A percentile compares a stretch with the other conserved stretches of the same genome.
These are phyloP conservation scores for Amanita inopinata DNA, from an alignment of 768 basidiomycete genomes.

Conservation along the genomic window DNA sequence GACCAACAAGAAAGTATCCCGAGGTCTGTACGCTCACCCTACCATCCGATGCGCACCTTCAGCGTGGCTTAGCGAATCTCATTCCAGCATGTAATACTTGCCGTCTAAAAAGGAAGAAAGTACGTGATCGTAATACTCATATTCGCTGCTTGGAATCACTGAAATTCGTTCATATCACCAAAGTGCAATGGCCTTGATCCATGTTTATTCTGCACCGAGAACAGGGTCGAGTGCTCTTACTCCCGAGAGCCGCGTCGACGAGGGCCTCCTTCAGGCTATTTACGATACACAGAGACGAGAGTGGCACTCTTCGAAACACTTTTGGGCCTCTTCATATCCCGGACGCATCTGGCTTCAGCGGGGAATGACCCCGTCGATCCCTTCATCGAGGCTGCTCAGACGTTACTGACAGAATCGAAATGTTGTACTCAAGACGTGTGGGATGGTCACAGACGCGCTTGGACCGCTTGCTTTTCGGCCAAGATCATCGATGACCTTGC, in stretches of 20 bases:
- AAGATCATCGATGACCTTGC: constrained; percentile 17
- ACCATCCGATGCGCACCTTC: background rate
- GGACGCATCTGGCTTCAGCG: constrained; percentile 9
- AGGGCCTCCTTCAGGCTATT: constrained; percentile 22
- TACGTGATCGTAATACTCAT: constrained; percentile 6
- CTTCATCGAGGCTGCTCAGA: constrained; percentile 11
- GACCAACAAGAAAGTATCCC: constrained; percentile 8
- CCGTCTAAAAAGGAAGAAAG: constrained; percentile 23
- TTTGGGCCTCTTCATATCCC: constrained; percentile 17
- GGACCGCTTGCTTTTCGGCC: constrained; percentile 16
- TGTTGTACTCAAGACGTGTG: constrained; percentile 21
- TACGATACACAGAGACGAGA: constrained; percentile 20
- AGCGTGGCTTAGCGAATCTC: background rate
- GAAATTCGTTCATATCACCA: constrained; percentile 1
- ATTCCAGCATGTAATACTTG: constrained; percentile 22
- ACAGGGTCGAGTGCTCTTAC: constrained; percentile 20
- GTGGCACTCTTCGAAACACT: constrained; percentile 20
- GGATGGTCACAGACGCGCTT: constrained; percentile 18
- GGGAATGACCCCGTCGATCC: constrained; percentile 8
- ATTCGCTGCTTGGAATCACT: too few relatives aligned
- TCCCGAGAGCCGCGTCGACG: constrained; percentile 21
- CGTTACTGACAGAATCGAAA: constrained; percentile 14
- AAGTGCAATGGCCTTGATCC: constrained; percentile 23
- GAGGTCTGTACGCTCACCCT: background rate
- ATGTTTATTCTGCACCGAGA: constrained; percentile 21